Percentiles rank a stretch among this genome's conserved stretches.
These are phyloP conservation scores for Chytridium lagenaria DNA, from an alignment of 371 early-diverging fungal genomes.

Conservation along the genomic window DNA sequence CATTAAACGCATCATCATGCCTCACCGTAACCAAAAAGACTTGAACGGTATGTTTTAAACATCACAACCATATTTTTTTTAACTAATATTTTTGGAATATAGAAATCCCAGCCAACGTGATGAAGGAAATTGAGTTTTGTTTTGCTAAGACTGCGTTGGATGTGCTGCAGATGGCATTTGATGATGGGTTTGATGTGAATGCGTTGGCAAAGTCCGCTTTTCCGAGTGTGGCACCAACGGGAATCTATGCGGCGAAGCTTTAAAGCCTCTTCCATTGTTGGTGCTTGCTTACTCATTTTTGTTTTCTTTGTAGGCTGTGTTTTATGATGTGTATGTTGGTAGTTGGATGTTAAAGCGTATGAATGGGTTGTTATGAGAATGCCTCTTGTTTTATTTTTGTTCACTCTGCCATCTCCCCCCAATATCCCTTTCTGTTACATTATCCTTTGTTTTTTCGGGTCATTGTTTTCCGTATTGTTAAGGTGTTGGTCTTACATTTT, in stretches of 20 bases:
- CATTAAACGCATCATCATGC: conserved; percentile 57
- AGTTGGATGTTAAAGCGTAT: too few species aligned
- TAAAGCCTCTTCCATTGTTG: too few species aligned
- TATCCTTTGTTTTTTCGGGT: too few species aligned
- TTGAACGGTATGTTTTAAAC: conserved; percentile 26
- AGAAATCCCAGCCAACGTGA: conserved; percentile 73
- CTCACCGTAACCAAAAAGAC: conserved; percentile 55
- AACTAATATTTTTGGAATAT: conserved; percentile 20
- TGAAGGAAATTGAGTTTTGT: conserved; percentile 73
- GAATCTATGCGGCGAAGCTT: neutral
- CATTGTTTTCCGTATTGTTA: too few species aligned
- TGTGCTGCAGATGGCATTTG: conserved; percentile 69
- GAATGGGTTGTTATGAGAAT: too few species aligned
- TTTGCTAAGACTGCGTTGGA: conserved; percentile 74
- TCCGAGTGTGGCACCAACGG: neutral
- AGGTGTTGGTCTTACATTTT: too few species aligned
- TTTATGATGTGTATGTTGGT: too few species aligned
- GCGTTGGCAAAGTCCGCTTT: neutral
- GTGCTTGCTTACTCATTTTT: too few species aligned
- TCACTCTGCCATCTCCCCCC: too few species aligned
- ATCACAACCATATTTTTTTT: neutral
- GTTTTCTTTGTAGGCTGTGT: too few species aligned
- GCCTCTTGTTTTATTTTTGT: too few species aligned
- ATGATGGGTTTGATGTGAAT: conserved; percentile 18
- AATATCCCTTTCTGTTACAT: too few species aligned